Evolutionary conservation across 1,284 basidiomycete genomes (phyloP).

Genomic region (Heterobasidion irregulare): DNA sequence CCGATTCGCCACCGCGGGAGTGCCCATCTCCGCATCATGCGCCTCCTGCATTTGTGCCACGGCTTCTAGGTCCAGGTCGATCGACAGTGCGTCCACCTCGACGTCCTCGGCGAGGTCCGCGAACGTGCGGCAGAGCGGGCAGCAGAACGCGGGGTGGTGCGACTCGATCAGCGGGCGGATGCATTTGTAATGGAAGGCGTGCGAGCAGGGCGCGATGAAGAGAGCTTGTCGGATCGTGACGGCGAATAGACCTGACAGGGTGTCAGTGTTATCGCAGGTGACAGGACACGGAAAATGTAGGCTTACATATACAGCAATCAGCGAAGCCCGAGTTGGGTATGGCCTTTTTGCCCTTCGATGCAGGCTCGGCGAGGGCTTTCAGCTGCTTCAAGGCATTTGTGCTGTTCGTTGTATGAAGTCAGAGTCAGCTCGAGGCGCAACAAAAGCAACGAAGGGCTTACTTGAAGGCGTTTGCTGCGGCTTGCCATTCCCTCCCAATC

Average conservation of each 20-base stretch:
- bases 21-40: background rate
- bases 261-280: background rate
- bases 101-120: constrained; percentile 96
- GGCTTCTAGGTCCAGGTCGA: constrained; percentile 14
- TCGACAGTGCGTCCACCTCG: constrained; percentile 56
- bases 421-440: background rate
- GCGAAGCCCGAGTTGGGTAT: constrained; percentile 52
- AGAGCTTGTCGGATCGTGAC: constrained; percentile 94
- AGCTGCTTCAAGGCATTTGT: constrained; percentile 79
- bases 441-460: constrained; percentile 20
- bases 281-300: background rate
- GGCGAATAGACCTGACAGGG: constrained; percentile 67
- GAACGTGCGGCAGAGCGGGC: constrained; percentile 89
- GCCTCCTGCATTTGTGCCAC: background rate
- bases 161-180: constrained; percentile 83
- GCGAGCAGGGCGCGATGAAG: constrained; percentile 95
- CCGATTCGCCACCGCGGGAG: background rate
- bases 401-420: constrained; percentile 24
- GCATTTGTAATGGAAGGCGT: constrained; percentile 98
- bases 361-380: constrained; percentile 53
- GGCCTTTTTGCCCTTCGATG: constrained; percentile 20
- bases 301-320: constrained; percentile 91
- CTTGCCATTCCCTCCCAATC: constrained; percentile 86
- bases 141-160: constrained; percentile 92
- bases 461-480: constrained; percentile 91